A percentile compares a stretch with the other conserved stretches of the same genome.
Conservation (phyloP, 2,329 filamentous ascomycete genomes). For the Diplodia corticola region DNA sequence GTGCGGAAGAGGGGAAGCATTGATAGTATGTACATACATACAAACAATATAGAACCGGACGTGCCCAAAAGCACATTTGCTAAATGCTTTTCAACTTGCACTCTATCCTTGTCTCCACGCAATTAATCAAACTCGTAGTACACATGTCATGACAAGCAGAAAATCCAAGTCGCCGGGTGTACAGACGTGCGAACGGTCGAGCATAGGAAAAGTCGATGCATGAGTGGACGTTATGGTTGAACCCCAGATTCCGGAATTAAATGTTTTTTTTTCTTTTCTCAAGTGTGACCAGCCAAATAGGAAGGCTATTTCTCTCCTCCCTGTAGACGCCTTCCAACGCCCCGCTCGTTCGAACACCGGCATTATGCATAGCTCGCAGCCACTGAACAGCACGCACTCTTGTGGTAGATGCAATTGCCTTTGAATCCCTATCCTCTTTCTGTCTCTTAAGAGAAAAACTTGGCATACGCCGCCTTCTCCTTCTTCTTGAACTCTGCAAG, state of each 20-base stretch:
- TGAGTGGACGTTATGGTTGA: background rate
- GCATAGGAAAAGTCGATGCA: background rate
- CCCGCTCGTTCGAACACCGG: constrained; percentile 14
- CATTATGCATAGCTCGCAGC: background rate
- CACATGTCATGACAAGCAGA: no score
- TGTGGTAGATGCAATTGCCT: constrained; percentile 1
- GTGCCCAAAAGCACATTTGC: no score
- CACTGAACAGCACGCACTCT: constrained; percentile 4
- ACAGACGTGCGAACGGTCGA: background rate
- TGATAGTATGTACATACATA: no score
- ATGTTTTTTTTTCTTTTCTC: background rate
- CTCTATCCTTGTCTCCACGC: background rate
- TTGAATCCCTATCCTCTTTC: background rate
- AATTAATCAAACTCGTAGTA: background rate
- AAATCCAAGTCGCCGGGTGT: background rate
- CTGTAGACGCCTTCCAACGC: constrained; percentile 13
- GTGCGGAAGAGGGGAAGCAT: no score
- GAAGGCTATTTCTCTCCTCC: background rate
- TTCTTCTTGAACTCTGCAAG: constrained; percentile 73
- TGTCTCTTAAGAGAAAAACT: constrained; percentile 40
- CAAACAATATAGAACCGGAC: no score
- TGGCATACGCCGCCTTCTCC: constrained; percentile 90
- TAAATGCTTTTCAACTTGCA: no score
- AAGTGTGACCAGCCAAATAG: background rate
- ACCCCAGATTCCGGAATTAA: background rate